Percentiles rank a stretch among this genome's conserved stretches.
phyloP scores from a whole-genome alignment of 2,329 filamentous ascomycete genomes.

The Clonostachys solani region DNA sequence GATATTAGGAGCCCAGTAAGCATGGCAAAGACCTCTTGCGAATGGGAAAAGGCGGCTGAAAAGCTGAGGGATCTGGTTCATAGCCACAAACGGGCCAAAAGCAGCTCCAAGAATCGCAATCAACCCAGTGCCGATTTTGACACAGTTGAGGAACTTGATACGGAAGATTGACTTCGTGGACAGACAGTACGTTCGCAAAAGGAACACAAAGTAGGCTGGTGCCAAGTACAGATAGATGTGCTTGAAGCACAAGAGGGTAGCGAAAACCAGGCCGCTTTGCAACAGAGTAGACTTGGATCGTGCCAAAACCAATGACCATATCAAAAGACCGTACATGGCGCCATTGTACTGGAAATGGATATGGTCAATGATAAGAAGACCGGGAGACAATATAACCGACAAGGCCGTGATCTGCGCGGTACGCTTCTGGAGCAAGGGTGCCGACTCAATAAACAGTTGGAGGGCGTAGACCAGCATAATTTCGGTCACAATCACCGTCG shows the following conservation, averaged over 20 bases:
- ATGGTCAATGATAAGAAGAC: constrained; percentile 94
- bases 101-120: constrained; percentile 69
- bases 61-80: constrained; percentile 81
- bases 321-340: constrained; percentile 86
- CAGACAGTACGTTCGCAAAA: constrained; percentile 86
- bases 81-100: constrained; percentile 82
- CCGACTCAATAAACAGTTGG: constrained; percentile 73
- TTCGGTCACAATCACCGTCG: constrained; percentile 84
- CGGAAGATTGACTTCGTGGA: constrained; percentile 71
- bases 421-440: constrained; percentile 59
- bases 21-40: constrained; percentile 88
- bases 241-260: constrained; percentile 85
- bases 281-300: constrained; percentile 72
- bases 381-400: constrained; percentile 86
- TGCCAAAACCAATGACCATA: constrained; percentile 81
- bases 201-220: constrained; percentile 90
- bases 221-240: constrained; percentile 97
- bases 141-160: constrained; percentile 71
- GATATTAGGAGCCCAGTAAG: constrained; percentile 96
- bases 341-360: constrained; percentile 99
- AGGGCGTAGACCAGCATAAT: constrained; percentile 80
- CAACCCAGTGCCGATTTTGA: constrained; percentile 79
- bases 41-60: constrained; percentile 88
- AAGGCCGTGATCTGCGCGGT: constrained; percentile 82
- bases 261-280: constrained; percentile 77